Evolutionary conservation across 495 filamentous ascomycete genomes (phyloP).

Genomic region (Neurospora terricola): DNA sequence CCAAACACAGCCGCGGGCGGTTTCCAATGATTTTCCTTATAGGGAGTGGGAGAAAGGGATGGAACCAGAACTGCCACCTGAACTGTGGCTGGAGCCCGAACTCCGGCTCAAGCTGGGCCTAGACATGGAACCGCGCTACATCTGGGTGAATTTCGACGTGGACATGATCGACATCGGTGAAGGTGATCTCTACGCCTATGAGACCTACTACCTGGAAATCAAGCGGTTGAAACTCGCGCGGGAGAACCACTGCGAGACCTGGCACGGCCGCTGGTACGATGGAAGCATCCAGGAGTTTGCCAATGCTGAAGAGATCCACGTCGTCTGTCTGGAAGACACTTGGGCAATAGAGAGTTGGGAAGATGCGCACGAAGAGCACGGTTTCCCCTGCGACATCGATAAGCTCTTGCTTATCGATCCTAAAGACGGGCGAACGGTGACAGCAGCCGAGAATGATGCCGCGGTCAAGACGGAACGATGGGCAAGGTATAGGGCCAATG

Average conservation of each 20-base stretch:
- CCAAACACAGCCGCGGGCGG: background rate
- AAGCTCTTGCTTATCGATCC: background rate
- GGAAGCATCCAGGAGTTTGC: background rate
- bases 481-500: background rate
- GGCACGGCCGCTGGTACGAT: background rate
- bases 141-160: background rate
- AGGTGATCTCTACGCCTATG: background rate
- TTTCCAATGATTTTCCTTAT: too few species aligned
- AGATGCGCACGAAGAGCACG: background rate
- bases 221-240: background rate
- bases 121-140: background rate
- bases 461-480: background rate
- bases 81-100: background rate
- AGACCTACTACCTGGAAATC: background rate
- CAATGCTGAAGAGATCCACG: background rate
- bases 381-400: background rate
- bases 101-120: background rate
- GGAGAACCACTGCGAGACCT: background rate
- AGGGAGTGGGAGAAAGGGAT: too few species aligned
- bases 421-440: background rate
- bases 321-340: background rate
- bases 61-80: background rate
- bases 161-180: background rate
- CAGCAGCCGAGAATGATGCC: background rate
- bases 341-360: background rate